phyloP scores from a whole-genome alignment of 176 grass and related monocot genomes.

The Poa pratensis region DNA sequence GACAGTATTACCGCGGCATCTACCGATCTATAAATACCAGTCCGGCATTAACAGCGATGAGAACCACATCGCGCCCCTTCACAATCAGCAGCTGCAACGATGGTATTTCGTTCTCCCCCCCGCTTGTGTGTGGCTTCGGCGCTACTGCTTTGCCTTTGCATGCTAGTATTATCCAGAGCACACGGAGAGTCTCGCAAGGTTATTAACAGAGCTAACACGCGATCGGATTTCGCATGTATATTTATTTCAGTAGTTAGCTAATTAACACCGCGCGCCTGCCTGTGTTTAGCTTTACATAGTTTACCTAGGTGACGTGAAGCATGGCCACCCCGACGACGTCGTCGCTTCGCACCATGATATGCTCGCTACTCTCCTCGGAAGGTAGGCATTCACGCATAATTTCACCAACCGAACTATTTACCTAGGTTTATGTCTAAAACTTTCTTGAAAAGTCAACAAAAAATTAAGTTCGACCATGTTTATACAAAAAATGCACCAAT shows the following conservation, averaged over 20 bases:
- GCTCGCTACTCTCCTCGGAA: conserved; percentile 27
- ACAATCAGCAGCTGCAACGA: background rate
- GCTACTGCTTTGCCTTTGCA: background rate
- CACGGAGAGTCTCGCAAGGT: background rate
- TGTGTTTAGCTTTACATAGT: conserved; percentile 20
- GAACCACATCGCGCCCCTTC: background rate
- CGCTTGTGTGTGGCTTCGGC: background rate
- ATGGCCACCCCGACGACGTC: conserved; percentile 28
- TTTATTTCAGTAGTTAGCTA: no score
- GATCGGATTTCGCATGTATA: no score
- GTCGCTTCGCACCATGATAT: background rate
- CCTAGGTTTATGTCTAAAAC: no score
- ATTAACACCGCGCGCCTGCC: no score
- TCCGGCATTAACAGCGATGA: background rate
- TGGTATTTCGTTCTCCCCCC: background rate
- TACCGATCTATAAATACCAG: background rate
- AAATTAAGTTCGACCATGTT: no score
- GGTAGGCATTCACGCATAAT: background rate
- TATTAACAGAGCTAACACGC: no score
- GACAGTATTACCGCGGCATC: background rate
- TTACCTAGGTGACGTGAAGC: conserved; percentile 38
- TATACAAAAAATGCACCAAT: no score
- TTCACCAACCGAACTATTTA: background rate
- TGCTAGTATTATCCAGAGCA: background rate
- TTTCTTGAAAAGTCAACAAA: no score